phyloP scores from a whole-genome alignment of 2,329 filamentous ascomycete species.

The Alternaria triticina region DNA sequence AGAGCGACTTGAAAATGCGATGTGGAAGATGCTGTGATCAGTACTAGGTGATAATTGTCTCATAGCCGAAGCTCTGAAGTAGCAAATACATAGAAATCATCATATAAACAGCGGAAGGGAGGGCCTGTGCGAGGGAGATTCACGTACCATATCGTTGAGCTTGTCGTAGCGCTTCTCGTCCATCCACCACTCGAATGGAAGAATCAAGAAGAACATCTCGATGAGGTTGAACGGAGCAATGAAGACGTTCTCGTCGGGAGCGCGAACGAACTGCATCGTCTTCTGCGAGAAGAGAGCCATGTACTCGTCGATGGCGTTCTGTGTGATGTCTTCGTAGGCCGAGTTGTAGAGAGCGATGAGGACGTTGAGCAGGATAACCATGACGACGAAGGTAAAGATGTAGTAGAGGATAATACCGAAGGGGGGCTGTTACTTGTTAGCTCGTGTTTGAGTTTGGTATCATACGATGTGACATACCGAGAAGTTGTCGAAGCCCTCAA shows the following conservation, averaged over 20 bases:
- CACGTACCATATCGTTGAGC: constrained; percentile 73
- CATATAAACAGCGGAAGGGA: constrained; percentile 61
- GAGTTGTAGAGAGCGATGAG: constrained; percentile 97
- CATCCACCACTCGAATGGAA: constrained; percentile 97
- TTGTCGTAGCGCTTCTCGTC: constrained; percentile 73
- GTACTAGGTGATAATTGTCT: constrained; percentile 94
- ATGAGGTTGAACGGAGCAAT: constrained; percentile 95
- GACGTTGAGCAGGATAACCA: constrained; percentile 93
- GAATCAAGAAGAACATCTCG: constrained; percentile 78
- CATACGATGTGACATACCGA: constrained; percentile 52
- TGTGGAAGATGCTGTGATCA: constrained; percentile 61
- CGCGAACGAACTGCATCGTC: constrained; percentile 95
- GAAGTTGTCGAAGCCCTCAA: constrained; percentile 86
- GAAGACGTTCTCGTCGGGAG: constrained; percentile 97
- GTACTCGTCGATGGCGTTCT: constrained; percentile 93
- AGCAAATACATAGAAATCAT: constrained; percentile 99
- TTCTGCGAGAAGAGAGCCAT: constrained; percentile 92
- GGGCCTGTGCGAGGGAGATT: too few relatives aligned
- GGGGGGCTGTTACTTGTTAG: constrained; percentile 61
- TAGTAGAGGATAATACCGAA: constrained; percentile 97
- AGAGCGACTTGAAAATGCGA: neutral
- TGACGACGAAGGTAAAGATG: constrained; percentile 95
- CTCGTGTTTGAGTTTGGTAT: accelerated
- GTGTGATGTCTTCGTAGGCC: constrained; percentile 92
- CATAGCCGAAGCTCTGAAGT: constrained; percentile 99